These are phyloP conservation scores for Lyophyllum atratum DNA, from an alignment of 768 basidiomycete species.

Conservation along the genomic window DNA sequence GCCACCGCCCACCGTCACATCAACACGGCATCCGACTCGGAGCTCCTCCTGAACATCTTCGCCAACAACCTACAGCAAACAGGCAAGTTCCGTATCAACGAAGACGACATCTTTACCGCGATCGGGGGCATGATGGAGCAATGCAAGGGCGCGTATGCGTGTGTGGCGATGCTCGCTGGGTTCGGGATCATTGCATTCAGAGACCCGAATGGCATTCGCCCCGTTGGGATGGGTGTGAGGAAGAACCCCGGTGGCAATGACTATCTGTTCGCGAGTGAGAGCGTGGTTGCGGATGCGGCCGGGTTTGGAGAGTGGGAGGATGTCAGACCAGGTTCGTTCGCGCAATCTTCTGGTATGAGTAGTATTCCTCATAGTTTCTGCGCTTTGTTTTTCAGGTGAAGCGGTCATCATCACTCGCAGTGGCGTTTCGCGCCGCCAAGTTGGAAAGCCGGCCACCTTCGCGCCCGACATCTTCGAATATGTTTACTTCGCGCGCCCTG, in stretches of 20 bases:
- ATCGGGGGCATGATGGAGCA: constrained; percentile 87
- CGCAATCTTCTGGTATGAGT: background rate
- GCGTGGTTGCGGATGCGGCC: constrained; percentile 92
- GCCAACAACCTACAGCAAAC: constrained; percentile 98
- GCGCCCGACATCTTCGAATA: constrained; percentile 99
- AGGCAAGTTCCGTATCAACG: constrained; percentile 98
- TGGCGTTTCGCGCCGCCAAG: constrained; percentile 73
- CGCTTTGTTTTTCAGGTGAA: constrained; percentile 61
- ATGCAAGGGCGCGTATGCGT: constrained; percentile 93
- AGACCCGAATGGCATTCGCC: constrained; percentile 97
- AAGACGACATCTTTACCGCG: constrained; percentile 98
- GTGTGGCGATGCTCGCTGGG: constrained; percentile 98
- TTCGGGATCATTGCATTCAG: constrained; percentile 98
- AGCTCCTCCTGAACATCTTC: constrained; percentile 95
- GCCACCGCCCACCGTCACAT: constrained; percentile 96
- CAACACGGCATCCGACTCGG: constrained; percentile 98
- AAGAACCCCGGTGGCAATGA: constrained; percentile 64
- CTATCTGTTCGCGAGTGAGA: constrained; percentile 92
- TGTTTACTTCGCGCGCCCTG: constrained; percentile 97
- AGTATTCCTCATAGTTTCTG: background rate
- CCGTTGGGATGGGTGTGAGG: constrained; percentile 83
- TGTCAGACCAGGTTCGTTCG: constrained; percentile 74
- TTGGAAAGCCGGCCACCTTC: constrained; percentile 70
- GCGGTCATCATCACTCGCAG: constrained; percentile 92
- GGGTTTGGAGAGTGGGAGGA: constrained; percentile 95